Evolutionary conservation across 371 early-diverging fungal genomes (phyloP), one percentile per base, ranked within the genome.

Genomic region (Circinella umbellata): DNA sequence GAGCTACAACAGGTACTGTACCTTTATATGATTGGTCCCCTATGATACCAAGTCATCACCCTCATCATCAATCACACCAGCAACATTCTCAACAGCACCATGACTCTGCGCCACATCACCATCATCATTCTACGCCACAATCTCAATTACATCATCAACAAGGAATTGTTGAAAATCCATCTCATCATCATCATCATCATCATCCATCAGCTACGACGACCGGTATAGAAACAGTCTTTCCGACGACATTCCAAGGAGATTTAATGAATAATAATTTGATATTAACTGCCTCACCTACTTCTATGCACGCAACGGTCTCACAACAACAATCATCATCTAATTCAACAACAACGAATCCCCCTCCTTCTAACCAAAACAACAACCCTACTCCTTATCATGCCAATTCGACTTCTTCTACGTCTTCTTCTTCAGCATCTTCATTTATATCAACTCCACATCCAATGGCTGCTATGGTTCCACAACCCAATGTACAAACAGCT

Each of bases 401-500:
- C 36, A 59, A 59, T 36, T 67, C 68, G 10, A 47, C 54, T 11
- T 67, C 68, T 13, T 67, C 68, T n/a, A 51, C 68, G 4, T 67
- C 68, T 10, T 67, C 68, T 13, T 67, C 68, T n/a, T 63, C 63
- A 5, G 35, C 48, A 15, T 66, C 70, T 17, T 60, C 70, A 17
- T 70, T 60, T 61, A 60, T 61, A 17, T 65, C 66, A 7, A 51
- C 70, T 4, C 66, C 66, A 11, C 59, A 66, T 37, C 66, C 66
- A 8, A 63, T 46, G 27, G 42, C 63, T 11, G 66, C 66, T 47
- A 68, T 61, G 3, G 14, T 68, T 17, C 68, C 68, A 20, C 49
- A 61, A 51, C 34, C 68, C 35, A 42, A 42, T 42, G 11, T 11
- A 42, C 6, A 1, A 27, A 27, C 27, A 27, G 27, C 27, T 2